phyloP scores from a whole-genome alignment of 345 rosid genomes.

The Acer campestre region DNA sequence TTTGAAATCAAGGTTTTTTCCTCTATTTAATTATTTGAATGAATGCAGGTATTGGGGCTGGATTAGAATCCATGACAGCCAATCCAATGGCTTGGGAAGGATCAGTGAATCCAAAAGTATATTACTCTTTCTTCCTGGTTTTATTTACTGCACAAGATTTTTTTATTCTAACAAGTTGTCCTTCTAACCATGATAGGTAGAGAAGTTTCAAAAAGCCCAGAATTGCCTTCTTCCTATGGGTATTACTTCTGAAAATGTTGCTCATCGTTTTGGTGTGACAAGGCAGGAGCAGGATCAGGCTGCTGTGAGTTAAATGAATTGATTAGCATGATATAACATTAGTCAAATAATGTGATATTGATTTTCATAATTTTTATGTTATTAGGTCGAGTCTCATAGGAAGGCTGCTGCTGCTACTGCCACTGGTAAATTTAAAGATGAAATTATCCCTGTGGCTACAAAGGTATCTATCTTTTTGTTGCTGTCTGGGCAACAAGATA shows the following conservation, averaged over 20 bases:
- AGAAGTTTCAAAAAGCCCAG: constrained; percentile 72
- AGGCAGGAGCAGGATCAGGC: constrained; percentile 98
- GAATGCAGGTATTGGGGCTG: constrained; percentile 87
- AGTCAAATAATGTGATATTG: not conserved
- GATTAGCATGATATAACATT: not conserved
- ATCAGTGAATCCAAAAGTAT: constrained; percentile 80
- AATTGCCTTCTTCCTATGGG: constrained; percentile 98
- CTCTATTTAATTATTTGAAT: not conserved
- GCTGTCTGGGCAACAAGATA: not conserved
- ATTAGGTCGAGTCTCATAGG: constrained; percentile 87
- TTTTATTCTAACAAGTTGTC: not conserved
- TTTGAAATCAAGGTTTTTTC: not conserved
- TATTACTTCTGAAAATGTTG: constrained; percentile 92
- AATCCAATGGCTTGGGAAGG: constrained; percentile 91
- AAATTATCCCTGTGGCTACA: constrained; percentile 82
- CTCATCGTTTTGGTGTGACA: constrained; percentile 79
- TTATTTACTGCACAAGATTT: not conserved
- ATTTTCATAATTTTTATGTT: constrained; percentile 17
- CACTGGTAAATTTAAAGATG: constrained; percentile 86
- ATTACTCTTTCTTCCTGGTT: not conserved
- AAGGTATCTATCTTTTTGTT: constrained; percentile 53
- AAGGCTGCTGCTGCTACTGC: constrained; percentile 95
- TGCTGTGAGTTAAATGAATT: constrained; percentile 60
- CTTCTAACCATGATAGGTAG: constrained; percentile 49
- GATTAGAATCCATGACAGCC: constrained; percentile 89